These are phyloP conservation scores for Suhomyces kilbournensis DNA, from an alignment of 805 yeast species.

Conservation along the genomic window DNA sequence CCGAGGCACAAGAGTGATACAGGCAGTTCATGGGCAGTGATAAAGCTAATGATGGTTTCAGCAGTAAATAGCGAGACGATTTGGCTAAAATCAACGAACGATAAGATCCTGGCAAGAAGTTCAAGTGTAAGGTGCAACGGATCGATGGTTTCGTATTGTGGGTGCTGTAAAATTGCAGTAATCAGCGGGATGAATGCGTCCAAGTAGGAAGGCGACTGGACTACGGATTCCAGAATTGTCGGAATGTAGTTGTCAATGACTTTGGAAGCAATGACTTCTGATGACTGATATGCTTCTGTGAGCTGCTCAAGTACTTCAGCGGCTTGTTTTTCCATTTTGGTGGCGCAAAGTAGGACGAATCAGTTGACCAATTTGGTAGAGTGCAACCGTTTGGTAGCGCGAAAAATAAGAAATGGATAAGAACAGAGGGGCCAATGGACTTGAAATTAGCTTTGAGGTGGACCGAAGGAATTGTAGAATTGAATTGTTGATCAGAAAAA, in stretches of 20 bases:
- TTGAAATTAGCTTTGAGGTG: too few relatives aligned
- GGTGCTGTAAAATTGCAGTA: background rate
- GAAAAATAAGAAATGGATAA: too few relatives aligned
- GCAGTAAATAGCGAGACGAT: conserved; percentile 15
- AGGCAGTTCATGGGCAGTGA: background rate
- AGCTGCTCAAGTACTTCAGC: background rate
- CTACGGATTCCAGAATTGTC: background rate
- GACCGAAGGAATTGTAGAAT: background rate
- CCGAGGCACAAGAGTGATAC: conserved; percentile 1
- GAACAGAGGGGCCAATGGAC: too few relatives aligned
- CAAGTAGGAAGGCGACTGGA: background rate
- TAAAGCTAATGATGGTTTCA: conserved; percentile 2
- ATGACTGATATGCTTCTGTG: background rate
- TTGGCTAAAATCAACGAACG: conserved; percentile 10
- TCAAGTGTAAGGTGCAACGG: conserved; percentile 10
- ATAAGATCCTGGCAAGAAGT: conserved; percentile 14
- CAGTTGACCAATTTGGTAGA: background rate
- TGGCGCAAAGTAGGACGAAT: background rate
- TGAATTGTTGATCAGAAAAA: background rate
- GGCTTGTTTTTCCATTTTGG: background rate
- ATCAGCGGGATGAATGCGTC: conserved; percentile 3
- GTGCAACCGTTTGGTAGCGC: background rate
- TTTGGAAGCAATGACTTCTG: background rate
- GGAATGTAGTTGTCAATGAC: conserved; percentile 3
- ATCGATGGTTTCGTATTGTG: conserved; percentile 13